Conservation (phyloP, 306 rosid species). For the Cyclanthera cordifolia region DNA sequence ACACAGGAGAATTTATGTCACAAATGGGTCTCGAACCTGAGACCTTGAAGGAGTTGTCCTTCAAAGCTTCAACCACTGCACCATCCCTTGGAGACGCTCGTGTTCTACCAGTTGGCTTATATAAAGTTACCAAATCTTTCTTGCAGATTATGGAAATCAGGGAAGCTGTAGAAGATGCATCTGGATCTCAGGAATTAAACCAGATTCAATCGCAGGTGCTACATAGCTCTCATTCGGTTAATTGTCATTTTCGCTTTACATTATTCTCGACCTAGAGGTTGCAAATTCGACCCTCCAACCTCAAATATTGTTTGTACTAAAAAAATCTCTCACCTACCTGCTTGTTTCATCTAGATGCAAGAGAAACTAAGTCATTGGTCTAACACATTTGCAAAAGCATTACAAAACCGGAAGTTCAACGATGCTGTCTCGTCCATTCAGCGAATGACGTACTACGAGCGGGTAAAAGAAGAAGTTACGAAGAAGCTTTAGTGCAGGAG, state of each 20-base stretch:
- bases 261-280: too few relatives aligned
- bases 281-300: too few relatives aligned
- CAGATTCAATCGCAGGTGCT: slow-evolving; percentile 55
- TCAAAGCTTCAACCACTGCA: too few relatives aligned
- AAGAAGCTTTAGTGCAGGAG: slow-evolving; percentile 55
- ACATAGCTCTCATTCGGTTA: not conserved
- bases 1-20: too few relatives aligned
- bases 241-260: not conserved
- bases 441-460: slow-evolving; percentile 26
- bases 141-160: slow-evolving; percentile 86
- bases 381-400: slow-evolving; percentile 39
- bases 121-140: slow-evolving; percentile 6
- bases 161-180: slow-evolving; percentile 87
- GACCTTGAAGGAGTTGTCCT: too few relatives aligned
- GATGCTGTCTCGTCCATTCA: too few relatives aligned
- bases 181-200: slow-evolving; percentile 44
- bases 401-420: not conserved
- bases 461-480: too few relatives aligned
- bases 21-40: too few relatives aligned
- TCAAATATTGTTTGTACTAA: too few relatives aligned
- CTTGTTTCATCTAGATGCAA: slow-evolving; percentile 31
- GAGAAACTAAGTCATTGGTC: slow-evolving; percentile 65
- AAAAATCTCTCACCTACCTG: not conserved
- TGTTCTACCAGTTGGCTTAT: not conserved
- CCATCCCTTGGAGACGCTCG: too few relatives aligned